Conservation (phyloP, 1,284 basidiomycete species). For the Cerioporus squamosus region DNA sequence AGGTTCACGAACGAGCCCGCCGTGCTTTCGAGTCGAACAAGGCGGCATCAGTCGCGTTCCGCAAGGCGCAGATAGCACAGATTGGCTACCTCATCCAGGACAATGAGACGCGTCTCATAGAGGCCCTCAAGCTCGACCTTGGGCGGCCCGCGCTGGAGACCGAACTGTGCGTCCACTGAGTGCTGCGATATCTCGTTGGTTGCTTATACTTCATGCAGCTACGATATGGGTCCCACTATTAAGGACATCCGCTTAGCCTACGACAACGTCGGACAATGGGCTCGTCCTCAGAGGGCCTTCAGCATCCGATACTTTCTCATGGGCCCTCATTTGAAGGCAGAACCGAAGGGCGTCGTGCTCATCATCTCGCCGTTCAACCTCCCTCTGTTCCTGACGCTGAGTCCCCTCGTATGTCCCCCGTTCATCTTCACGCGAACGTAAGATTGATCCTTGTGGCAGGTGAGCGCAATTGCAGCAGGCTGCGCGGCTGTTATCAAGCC, state of each 20-base stretch:
- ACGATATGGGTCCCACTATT: conserved; percentile 58
- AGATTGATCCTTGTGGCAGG: not conserved
- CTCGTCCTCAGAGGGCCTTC: conserved; percentile 69
- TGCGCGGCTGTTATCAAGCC: conserved; percentile 78
- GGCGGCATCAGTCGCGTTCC: conserved; percentile 58
- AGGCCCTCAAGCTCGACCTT: conserved; percentile 58
- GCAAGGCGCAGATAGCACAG: conserved; percentile 70
- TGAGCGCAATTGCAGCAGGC: conserved; percentile 80
- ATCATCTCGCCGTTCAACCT: conserved; percentile 71
- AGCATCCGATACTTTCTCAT: conserved; percentile 46
- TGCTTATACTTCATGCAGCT: conserved; percentile 52
- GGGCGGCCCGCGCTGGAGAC: conserved; percentile 59
- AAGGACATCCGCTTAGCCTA: conserved; percentile 69
- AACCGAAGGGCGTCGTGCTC: conserved; percentile 77
- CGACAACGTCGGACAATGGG: conserved; percentile 76
- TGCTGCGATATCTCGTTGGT: not conserved
- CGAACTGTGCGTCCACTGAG: conserved; percentile 52
- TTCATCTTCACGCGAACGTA: not conserved
- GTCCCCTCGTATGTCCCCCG: conserved; percentile 52
- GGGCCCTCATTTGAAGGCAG: conserved; percentile 72
- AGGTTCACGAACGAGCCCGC: conserved; percentile 60
- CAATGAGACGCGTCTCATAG: conserved; percentile 59
- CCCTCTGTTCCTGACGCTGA: conserved; percentile 54
- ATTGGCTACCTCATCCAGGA: conserved; percentile 71
- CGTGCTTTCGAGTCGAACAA: conserved; percentile 62